Base-by-base conservation (phyloP, 2,329 filamentous ascomycete species). In the Fusarium goolgardi region DNA sequence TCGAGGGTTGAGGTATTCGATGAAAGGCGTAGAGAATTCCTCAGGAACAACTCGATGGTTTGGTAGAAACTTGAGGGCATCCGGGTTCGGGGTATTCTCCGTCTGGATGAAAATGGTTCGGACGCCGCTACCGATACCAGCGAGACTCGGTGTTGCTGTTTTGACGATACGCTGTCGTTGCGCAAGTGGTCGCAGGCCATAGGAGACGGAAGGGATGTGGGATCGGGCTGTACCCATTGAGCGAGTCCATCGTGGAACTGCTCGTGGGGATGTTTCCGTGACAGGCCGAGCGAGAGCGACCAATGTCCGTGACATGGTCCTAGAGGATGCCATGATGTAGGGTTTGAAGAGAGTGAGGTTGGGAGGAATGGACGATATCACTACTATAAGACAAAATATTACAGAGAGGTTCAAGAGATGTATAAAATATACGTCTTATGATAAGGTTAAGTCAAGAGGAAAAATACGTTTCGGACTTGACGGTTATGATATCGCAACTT, bases 71-170 rank as follows among this genome's bases (percentile, higher is more conserved):
- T 99, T 99, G 75, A 98, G 86, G 34, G 94, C 94, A 82, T 98
- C 94, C n/a, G 89, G 85, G 80, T 99, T 99, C 27, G 96, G 96
- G 2, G 96, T 99, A 70, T 86, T 88, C 77, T 98, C 95, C 7
- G 95, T 98, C 81, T 99, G 96, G 76, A 99, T 99, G 83, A 98
- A 99, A 79, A 99, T 97, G 25, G 89, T 94, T 69, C 95, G 90
- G 62, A 78, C 78, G 50, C 81, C 81, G 55, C 75, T 75, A 31
- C 77, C 74, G 51, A 74, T 69, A 43, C 73, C 55, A 63, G 71
- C 67, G 41, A 75, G 65, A 47, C 70, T 60, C 15, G 74, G 70
- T 27, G 58, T 56, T 18, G 64, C 37, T 16, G 52, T 62, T 23
- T 40, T 55, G 45, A 67, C 52, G 55, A 63, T 45, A 23, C 52